Evolutionary conservation across 2,329 filamentous ascomycete species (phyloP).

Genomic region (Colletotrichum paranaense): DNA sequence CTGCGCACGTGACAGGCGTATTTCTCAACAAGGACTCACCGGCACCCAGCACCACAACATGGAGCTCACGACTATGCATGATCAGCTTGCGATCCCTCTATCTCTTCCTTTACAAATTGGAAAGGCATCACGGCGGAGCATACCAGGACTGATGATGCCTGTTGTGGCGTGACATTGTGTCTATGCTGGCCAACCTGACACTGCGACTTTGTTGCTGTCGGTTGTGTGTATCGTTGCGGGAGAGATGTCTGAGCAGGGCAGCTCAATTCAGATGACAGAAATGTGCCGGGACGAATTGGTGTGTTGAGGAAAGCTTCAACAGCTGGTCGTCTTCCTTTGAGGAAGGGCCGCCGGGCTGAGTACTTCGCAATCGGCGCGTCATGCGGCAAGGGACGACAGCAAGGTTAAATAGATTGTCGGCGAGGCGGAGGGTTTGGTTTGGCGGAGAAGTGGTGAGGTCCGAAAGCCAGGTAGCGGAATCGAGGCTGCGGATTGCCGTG

Average conservation of each 20-base stretch:
- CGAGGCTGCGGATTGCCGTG: conserved; percentile 17
- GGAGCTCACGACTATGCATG: conserved; percentile 76
- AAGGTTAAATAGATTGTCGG: conserved; percentile 23
- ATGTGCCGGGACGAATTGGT: not conserved
- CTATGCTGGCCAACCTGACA: not conserved
- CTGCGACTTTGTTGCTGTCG: not conserved
- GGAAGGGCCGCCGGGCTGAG: conserved; percentile 13
- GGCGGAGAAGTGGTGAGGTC: conserved; percentile 10
- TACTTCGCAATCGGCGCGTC: conserved; percentile 23
- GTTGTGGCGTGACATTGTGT: conserved; percentile 35
- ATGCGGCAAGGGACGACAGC: conserved; percentile 27
- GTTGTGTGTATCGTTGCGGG: not conserved
- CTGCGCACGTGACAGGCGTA: conserved; percentile 33
- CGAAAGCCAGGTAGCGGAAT: conserved; percentile 5
- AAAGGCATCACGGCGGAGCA: not conserved
- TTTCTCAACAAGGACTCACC: conserved; percentile 60
- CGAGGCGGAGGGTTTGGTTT: not conserved
- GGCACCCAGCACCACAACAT: conserved; percentile 85
- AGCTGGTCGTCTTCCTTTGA: conserved; percentile 20
- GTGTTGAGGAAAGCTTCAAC: conserved; percentile 15
- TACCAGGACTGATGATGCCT: conserved; percentile 37
- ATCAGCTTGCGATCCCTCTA: not conserved
- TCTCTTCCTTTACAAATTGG: not conserved
- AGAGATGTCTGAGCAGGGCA: not conserved
- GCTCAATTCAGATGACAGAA: not conserved